Base-by-base conservation (phyloP, 108 stramenopile genomes). In the Nitzschia inconspicua region DNA sequence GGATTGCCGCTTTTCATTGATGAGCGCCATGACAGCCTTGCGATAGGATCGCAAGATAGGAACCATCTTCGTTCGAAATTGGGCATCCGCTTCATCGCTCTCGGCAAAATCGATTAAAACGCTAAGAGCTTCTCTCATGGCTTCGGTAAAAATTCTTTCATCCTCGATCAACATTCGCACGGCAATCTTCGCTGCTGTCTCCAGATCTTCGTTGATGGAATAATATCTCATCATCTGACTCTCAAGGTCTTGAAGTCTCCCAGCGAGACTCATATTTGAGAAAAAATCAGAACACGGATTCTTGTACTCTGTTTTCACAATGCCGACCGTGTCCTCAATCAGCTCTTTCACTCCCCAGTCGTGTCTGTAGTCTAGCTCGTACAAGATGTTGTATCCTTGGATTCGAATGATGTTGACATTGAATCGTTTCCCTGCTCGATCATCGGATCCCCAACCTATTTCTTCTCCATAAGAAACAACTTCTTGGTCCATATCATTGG, bases 401-500 rank as follows among this genome's bases (percentile, higher is more conserved):
- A 63, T 24, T 35, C 72, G 48, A 37, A 46, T 31, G 9, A 73
- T 48, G 19, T 53, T 61, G 25, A 73, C 62, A 3, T 71, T 49
- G 35, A 57, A 71, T 1, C 23, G 30, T 32, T 39, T 57, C 24
- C 39, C 70, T 14, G 57, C 36, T 9, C 61, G 24, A 19, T 63
- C 57, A 10, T 7, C n/a, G 29, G 43, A 4, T 0, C 54, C 40
- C 65, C 72, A 66, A 11, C 72, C 66, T 5, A 63, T 63, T 11
- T 71, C 70, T 32, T 60, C 64, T 28, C 70, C 69, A 32, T 71
- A 53, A 11, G 69, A 65, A 26, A 71, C 55, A 26, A 76, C 49
- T 44, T 76, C 75, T 14, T 25, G 20, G 34, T 76, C 75, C 75
- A 76, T 71, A 35, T 76, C 75, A 3, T 18, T 4, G 6, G 65